phyloP scores from a whole-genome alignment of 148 eudicot genomes.

The Beta vulgaris region DNA sequence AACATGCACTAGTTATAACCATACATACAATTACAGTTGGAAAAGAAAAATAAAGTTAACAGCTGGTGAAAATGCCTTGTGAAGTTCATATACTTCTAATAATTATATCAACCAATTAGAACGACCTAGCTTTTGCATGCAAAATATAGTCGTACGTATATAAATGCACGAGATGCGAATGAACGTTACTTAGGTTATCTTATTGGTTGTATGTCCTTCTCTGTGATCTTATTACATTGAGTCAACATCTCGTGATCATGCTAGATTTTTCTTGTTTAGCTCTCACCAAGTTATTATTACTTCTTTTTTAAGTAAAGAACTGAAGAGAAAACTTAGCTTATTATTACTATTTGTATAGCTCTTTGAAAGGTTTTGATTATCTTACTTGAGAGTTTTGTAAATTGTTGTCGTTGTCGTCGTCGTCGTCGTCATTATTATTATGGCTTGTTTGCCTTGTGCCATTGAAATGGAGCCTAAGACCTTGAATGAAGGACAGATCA shows the following conservation, averaged over 20 bases:
- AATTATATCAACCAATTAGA: constrained; percentile 14
- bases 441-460: constrained; percentile 34
- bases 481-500: constrained; percentile 24
- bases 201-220: neutral
- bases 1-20: neutral
- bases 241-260: constrained; percentile 21
- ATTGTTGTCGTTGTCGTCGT: no score
- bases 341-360: neutral
- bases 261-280: no score
- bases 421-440: neutral
- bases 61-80: constrained; percentile 21
- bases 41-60: neutral
- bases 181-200: neutral
- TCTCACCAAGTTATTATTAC: neutral
- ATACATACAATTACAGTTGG: neutral
- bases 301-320: neutral
- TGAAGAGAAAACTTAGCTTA: neutral
- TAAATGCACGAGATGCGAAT: constrained; percentile 22
- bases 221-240: neutral
- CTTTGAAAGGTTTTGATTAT: constrained; percentile 8
- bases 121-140: neutral
- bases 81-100: constrained; percentile 18
- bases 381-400: no score
- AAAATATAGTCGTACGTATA: neutral
- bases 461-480: constrained; percentile 44